Evolutionary conservation across 2,329 filamentous ascomycete species (phyloP), one percentile per base, ranked within the genome.

Genomic region (Pestalotiopsis sp.): DNA sequence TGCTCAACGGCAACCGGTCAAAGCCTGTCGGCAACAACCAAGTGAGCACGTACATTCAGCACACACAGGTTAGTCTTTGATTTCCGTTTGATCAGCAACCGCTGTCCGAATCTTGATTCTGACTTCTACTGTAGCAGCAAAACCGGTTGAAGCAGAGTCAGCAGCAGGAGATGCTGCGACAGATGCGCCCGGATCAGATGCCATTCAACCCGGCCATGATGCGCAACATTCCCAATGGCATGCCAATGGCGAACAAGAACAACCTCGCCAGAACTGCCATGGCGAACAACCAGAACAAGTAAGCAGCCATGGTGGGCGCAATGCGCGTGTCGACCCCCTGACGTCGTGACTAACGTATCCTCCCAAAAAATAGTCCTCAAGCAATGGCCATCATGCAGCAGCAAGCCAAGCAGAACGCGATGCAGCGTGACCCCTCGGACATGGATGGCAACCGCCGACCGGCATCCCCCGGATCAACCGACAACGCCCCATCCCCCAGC

Each of bases 401-500:
- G 41, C 88, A 90, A 74, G 88, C 88, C 79, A 91, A 94, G 81
- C 90, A 92, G 76, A 90, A 91, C 68, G 90, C 93, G 78, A 97
- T 97, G 93, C 93, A 95, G 79, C 88, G 94, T 70, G 94, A 97
- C 75, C 92, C 93, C 66, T 95, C 93, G 17, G 91, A 92, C 71
- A 94, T 96, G 88, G 94, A 97, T 75, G 92, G 92, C 80, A 93
- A 92, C 80, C 92, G 92, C 72, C 90, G 94, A 69, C 91, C 94
- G 36, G 90, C 91, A 68, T 97, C 95, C 41, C 95, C 95, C 7
- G 90, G 91, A 64, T 91, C 92, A 49, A 91, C 90, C 67, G 95
- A 98, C 66, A 96, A 96, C 76, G 94, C 93, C 31, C 94, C 94
- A 4, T 98, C 95, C 39, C 95, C 95, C 2, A 95, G 93, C 71